Base-by-base conservation (phyloP, 768 basidiomycete species). In the Lactarius sanguifluus region DNA sequence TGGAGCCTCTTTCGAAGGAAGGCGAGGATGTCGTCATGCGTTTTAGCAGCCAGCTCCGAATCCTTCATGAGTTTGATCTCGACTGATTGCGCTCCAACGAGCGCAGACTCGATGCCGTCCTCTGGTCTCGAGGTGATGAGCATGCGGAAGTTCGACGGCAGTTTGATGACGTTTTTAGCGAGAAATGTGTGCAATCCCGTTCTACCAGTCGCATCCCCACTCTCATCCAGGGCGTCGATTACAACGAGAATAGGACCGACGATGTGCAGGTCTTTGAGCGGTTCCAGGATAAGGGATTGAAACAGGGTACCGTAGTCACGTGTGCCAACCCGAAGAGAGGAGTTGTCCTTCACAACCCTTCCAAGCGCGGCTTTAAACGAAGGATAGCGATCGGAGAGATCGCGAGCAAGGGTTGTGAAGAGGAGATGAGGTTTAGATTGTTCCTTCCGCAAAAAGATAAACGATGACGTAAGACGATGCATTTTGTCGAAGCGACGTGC, bases 211-310 rank as follows among this genome's bases (percentile, higher is more conserved):
- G 25, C 15, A 12, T 57, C 56, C n/a, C 56, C 56, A 34, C 56
- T 57, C 56, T 57, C 56, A 32, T 57, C 56, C 32, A 57, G 2
- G 32, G 32, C 56, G 5, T 57, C 32, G 3, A 57, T 57, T 30
- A 57, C 32, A 2, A 57, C 15, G 9, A 57, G 13, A 23, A 52
- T 52, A 52, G 50, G 50, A 15, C 50, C 50, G 5, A 52, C 25
- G 6, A 52, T 25, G 23, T 52, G 34, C 18, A 36, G 32, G 8
- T 15, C 32, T 18, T 20, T 32, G 3, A 57, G 56, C 2, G 56
- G 56, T 57, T 57, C 34, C 56, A 32, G 30, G 30, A 57, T 30
- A 20, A 57, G 56, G 56, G 30, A 57, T 36, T 57, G 3, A 10
- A 57, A 57, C 9, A 57, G 32, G 16, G 56, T 57, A 12, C 6